Percentiles rank a stretch among this genome's conserved stretches.
phyloP scores from a whole-genome alignment of 306 rosid species.

The Lotus japonicus region DNA sequence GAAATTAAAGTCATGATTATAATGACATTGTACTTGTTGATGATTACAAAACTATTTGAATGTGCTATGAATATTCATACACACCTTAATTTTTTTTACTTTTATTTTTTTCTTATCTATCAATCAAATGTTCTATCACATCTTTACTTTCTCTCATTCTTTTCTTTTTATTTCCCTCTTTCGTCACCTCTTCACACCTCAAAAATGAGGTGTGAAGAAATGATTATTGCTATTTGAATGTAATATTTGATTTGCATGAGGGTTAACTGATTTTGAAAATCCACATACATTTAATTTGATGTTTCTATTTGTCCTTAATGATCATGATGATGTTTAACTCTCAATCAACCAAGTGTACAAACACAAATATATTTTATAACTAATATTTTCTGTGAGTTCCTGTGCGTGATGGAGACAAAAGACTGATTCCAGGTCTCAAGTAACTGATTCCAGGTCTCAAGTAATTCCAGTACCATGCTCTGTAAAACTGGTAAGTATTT shows the following conservation, averaged over 20 bases:
- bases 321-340: background rate
- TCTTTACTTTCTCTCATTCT: no score
- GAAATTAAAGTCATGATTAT: background rate
- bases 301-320: slow-evolving; percentile 11
- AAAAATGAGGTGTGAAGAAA: no score
- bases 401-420: slow-evolving; percentile 5
- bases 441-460: slow-evolving; percentile 18
- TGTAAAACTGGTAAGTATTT: slow-evolving; percentile 11
- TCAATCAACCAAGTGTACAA: background rate
- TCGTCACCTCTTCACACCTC: no score
- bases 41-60: background rate
- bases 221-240: background rate
- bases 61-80: no score
- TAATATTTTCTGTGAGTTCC: background rate
- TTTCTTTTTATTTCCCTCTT: no score
- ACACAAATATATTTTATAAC: no score
- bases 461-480: slow-evolving; percentile 24
- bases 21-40: slow-evolving; percentile 1
- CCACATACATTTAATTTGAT: slow-evolving; percentile 3
- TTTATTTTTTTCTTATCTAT: no score
- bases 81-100: no score
- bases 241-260: background rate
- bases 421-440: slow-evolving; percentile 16
- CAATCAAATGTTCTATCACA: no score
- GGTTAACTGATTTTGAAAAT: background rate